Evolutionary conservation across 2,329 filamentous ascomycete genomes (phyloP).

Genomic region (Penicillium sp.): DNA sequence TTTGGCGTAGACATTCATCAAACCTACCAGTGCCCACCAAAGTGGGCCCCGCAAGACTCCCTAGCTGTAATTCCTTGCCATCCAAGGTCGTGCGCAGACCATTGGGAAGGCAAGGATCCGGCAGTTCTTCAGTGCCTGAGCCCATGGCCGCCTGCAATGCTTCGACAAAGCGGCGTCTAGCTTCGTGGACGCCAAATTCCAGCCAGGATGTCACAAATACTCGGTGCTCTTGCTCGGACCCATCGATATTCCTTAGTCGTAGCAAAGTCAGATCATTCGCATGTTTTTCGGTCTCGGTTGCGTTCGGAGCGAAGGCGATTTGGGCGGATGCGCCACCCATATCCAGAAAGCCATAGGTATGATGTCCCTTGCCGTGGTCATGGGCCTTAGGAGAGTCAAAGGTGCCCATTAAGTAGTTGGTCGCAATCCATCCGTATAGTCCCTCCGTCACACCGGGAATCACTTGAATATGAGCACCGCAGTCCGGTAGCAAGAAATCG

Average conservation of each 20-base stretch:
- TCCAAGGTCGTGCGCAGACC: conserved; percentile 72
- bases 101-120: conserved; percentile 85
- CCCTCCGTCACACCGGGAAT: conserved; percentile 96
- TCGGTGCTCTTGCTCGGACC: conserved; percentile 73
- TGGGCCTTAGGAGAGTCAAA: conserved; percentile 78
- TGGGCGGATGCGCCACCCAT: conserved; percentile 98
- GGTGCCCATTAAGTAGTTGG: conserved; percentile 90
- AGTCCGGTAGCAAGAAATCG: conserved; percentile 84
- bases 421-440: conserved; percentile 94
- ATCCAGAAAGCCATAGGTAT: conserved; percentile 95
- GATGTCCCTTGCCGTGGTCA: conserved; percentile 80
- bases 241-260: conserved; percentile 80
- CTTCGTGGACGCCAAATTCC: conserved; percentile 95
- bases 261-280: conserved; percentile 84
- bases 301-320: conserved; percentile 94
- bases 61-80: conserved; percentile 59
- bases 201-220: conserved; percentile 97
- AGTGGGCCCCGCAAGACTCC: conserved; percentile 45
- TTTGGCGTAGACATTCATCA: conserved; percentile 76
- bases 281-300: conserved; percentile 85
- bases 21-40: conserved; percentile 86
- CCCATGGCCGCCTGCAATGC: conserved; percentile 67
- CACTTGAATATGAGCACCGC: conserved; percentile 83
- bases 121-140: conserved; percentile 65
- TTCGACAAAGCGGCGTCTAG: conserved; percentile 80